These are phyloP conservation scores for Lophiotrema nucula DNA, from an alignment of 495 filamentous ascomycete genomes.

Conservation along the genomic window DNA sequence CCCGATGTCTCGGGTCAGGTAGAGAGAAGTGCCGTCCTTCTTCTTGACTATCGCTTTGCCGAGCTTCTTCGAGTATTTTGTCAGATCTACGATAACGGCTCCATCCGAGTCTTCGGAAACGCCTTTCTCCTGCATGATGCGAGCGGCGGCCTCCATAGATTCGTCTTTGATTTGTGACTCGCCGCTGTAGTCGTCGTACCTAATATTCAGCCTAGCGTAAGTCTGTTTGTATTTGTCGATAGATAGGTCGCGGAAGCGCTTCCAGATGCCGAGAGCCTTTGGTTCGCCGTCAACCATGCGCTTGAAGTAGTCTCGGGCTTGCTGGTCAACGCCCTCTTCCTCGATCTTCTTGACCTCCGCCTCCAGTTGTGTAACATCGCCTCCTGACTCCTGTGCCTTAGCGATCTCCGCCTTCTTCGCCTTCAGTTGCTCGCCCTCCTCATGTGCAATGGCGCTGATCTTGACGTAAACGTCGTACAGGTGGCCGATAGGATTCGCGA, in stretches of 20 bases:
- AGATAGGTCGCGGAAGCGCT: constrained; percentile 77
- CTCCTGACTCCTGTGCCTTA: constrained; percentile 29
- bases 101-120: constrained; percentile 83
- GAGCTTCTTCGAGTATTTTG: constrained; percentile 78
- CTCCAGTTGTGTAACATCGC: constrained; percentile 31
- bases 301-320: constrained; percentile 80
- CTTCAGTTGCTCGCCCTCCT: constrained; percentile 56
- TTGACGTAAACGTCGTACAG: constrained; percentile 63
- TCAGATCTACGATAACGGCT: constrained; percentile 84
- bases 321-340: constrained; percentile 52
- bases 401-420: constrained; percentile 47
- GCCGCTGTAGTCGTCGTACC: constrained; percentile 90
- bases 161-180: constrained; percentile 85
- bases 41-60: constrained; percentile 68
- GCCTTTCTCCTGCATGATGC: constrained; percentile 65
- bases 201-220: constrained; percentile 63
- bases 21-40: constrained; percentile 66
- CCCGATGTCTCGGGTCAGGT: constrained; percentile 72
- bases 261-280: constrained; percentile 77
- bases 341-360: constrained; percentile 36
- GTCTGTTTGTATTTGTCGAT: constrained; percentile 37
- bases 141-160: constrained; percentile 69
- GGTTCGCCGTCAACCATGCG: constrained; percentile 81
- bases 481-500: constrained; percentile 65
- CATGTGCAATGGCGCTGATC: constrained; percentile 14